phyloP scores from a whole-genome alignment of 176 grass and related monocot genomes.

The Typha latifolia region DNA sequence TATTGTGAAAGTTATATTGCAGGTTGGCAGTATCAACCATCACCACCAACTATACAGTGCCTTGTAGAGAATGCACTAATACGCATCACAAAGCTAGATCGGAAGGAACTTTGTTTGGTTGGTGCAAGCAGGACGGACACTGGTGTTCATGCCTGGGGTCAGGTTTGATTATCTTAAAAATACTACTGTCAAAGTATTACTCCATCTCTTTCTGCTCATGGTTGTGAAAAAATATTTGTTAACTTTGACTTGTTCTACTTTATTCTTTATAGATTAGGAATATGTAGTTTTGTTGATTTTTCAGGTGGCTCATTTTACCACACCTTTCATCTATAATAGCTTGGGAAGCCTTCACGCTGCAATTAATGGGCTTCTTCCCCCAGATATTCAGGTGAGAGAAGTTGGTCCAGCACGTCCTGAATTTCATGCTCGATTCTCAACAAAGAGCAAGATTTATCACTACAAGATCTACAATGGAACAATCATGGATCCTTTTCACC shows the following conservation, averaged over 20 bases:
- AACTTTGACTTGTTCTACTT: no score
- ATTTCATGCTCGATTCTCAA: conserved; percentile 80
- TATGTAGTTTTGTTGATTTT: conserved; percentile 10
- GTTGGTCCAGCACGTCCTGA: conserved; percentile 53
- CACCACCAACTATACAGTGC: conserved; percentile 82
- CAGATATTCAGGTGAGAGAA: conserved; percentile 82
- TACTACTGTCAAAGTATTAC: background rate
- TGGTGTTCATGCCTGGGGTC: conserved; percentile 96
- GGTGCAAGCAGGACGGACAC: conserved; percentile 85
- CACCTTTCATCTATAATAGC: conserved; percentile 58
- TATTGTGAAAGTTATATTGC: conserved; percentile 7
- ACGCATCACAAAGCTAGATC: conserved; percentile 55
- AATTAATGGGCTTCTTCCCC: conserved; percentile 80
- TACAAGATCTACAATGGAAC: conserved; percentile 90
- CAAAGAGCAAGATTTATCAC: conserved; percentile 82
- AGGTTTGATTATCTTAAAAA: conserved; percentile 56
- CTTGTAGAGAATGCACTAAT: conserved; percentile 69
- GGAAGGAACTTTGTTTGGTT: conserved; percentile 70
- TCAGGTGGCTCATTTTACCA: conserved; percentile 90
- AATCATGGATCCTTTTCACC: conserved; percentile 81
- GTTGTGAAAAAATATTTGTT: no score
- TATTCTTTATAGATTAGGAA: background rate
- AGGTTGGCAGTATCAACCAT: conserved; percentile 97
- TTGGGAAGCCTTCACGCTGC: conserved; percentile 68
- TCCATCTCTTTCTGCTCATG: background rate